Evolutionary conservation across 2,329 filamentous ascomycete species (phyloP).

Genomic region (Fusarium sp.): DNA sequence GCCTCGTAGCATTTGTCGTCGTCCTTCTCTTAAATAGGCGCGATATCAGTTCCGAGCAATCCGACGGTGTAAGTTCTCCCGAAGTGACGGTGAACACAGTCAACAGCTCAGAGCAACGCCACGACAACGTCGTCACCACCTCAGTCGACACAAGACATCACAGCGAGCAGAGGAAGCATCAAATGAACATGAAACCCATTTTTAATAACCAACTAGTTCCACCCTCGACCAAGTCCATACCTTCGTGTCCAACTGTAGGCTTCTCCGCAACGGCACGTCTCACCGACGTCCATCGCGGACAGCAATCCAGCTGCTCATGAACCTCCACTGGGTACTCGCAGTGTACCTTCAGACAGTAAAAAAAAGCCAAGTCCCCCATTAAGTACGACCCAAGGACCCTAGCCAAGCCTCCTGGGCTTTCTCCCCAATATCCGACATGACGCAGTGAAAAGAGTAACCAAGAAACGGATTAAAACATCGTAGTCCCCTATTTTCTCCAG

Average conservation of each 20-base stretch:
- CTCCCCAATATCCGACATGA: conserved; percentile 40
- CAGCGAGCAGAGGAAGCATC: not conserved
- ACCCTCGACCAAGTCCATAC: conserved; percentile 30
- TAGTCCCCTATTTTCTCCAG: conserved; percentile 39
- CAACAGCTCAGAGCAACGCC: not conserved
- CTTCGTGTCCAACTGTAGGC: conserved; percentile 39
- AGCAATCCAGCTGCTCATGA: conserved; percentile 40
- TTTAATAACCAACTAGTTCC: conserved; percentile 32
- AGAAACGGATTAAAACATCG: conserved; percentile 40
- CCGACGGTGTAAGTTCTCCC: not conserved
- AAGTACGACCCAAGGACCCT: conserved; percentile 38
- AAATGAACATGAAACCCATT: conserved; percentile 33
- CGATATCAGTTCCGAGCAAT: not conserved
- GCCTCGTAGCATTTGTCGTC: conserved; percentile 1
- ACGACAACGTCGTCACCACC: not conserved
- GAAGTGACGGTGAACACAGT: not conserved
- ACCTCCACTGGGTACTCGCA: conserved; percentile 25
- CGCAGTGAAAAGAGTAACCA: conserved; percentile 32
- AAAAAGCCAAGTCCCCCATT: conserved; percentile 36
- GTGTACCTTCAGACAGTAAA: conserved; percentile 26
- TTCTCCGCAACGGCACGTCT: conserved; percentile 21
- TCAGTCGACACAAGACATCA: not conserved
- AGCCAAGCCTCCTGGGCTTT: conserved; percentile 49
- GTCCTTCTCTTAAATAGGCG: not conserved
- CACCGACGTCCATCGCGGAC: conserved; percentile 26